Evolutionary conservation across 306 rosid genomes (phyloP).

Genomic region (Glycine tomentella): DNA sequence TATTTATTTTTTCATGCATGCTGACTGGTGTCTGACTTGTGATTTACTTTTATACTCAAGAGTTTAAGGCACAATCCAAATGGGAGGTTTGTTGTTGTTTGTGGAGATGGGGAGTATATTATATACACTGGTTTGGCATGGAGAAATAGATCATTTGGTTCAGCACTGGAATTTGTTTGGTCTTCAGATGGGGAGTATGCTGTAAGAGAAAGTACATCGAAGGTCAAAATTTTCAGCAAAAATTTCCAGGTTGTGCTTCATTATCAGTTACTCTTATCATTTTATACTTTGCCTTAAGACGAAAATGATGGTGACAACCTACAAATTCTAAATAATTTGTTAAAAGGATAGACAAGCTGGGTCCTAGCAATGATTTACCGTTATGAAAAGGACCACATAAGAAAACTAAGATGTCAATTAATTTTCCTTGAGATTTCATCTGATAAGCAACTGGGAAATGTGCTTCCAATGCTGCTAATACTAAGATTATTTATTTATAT

Average conservation of each 20-base stretch:
- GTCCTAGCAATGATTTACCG: slow-evolving; percentile 27
- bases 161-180: slow-evolving; percentile 94
- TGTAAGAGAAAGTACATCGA: slow-evolving; percentile 96
- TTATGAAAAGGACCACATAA: slow-evolving; percentile 3
- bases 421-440: slow-evolving; percentile 37
- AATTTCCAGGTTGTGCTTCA: slow-evolving; percentile 81
- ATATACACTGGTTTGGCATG: too few relatives aligned
- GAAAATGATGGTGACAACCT: slow-evolving; percentile 24
- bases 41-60: too few relatives aligned
- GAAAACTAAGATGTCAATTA: slow-evolving; percentile 23
- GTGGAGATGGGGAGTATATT: too few relatives aligned
- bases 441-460: slow-evolving; percentile 27
- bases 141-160: too few relatives aligned
- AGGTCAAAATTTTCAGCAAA: slow-evolving; percentile 91
- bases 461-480: slow-evolving; percentile 27
- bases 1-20: not conserved
- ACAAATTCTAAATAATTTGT: slow-evolving; percentile 37
- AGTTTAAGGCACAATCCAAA: too few relatives aligned
- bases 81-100: too few relatives aligned
- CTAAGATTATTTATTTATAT: not conserved
- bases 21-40: too few relatives aligned
- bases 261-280: not conserved
- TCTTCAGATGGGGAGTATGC: slow-evolving; percentile 97
- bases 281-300: slow-evolving; percentile 34
- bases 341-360: not conserved